phyloP scores from a whole-genome alignment of 2,329 filamentous ascomycete genomes.

The Colletotrichum australisinense region DNA sequence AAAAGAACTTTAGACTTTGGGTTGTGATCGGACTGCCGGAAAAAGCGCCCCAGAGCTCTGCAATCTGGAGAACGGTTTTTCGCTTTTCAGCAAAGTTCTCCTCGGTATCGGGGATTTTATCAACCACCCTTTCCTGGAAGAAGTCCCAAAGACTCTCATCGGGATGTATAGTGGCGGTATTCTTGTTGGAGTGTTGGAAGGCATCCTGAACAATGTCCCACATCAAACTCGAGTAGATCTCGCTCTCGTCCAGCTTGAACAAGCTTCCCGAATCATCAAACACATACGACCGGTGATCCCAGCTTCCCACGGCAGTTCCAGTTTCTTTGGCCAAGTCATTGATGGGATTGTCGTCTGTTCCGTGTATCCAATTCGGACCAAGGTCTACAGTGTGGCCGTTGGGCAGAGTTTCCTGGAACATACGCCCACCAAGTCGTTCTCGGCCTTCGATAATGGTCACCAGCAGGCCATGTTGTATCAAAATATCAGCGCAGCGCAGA shows the following conservation, averaged over 20 bases:
- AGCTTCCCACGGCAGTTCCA: conserved; percentile 58
- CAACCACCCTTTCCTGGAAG: conserved; percentile 57
- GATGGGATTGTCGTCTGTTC: conserved; percentile 77
- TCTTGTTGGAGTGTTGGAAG: conserved; percentile 73
- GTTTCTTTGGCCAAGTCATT: conserved; percentile 73
- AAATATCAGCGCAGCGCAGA: conserved; percentile 76
- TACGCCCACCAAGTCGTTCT: conserved; percentile 73
- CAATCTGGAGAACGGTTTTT: conserved; percentile 60
- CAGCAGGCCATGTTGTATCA: conserved; percentile 72
- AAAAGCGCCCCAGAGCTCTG: conserved; percentile 78
- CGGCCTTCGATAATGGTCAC: conserved; percentile 79
- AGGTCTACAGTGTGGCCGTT: conserved; percentile 65
- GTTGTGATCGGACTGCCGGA: conserved; percentile 72
- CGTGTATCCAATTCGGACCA: conserved; percentile 86
- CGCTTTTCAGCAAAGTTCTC: conserved; percentile 53
- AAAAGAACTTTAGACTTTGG: conserved; percentile 82
- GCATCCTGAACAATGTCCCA: conserved; percentile 77
- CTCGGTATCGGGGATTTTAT: conserved; percentile 59
- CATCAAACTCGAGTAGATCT: conserved; percentile 63
- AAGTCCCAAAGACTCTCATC: conserved; percentile 65
- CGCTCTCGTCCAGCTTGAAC: conserved; percentile 58
- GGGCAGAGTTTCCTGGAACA: conserved; percentile 62
- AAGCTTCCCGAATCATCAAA: conserved; percentile 67
- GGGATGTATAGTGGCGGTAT: conserved; percentile 59
- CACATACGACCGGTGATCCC: conserved; percentile 65